Evolutionary conservation across 495 filamentous ascomycete species (phyloP), one percentile per base, ranked within the genome.

Genomic region (Penicillium odoratum): DNA sequence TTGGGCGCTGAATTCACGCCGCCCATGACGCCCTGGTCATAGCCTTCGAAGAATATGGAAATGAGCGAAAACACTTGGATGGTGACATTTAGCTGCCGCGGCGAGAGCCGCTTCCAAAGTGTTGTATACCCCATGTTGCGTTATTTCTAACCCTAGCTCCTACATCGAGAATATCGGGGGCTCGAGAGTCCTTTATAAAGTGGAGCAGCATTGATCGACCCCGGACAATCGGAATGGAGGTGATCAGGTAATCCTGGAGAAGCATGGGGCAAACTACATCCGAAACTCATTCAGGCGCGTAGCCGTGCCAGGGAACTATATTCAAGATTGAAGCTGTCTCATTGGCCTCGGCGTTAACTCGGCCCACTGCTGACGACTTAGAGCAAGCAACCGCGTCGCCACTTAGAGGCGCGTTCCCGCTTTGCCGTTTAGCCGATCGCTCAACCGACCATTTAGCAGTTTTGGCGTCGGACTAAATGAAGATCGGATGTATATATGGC

Each of bases 21-120:
- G 15, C 76, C 75, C 74, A 78, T 80, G 33, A 81, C 73, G n/a
- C 77, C 78, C 51, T 80, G 78, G 49, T 80, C 78, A 69, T 80
- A 81, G 21, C 81, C 80, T 57, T 36, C 33, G 67, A 82, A 81
- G 68, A 82, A 81, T 47, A 82, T 81, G 18, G 73, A 75, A 7
- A 81, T 65, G 13, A 78, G 68, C 21, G 76, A 80, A 50, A 83
- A 77, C 21, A 60, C 56, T 31, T 78, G 74, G 44, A 81, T 78
- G n/a, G 73, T 68, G 11, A 74, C 9, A 60, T 73, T 76, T 45
- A 79, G 64, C 58, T 77, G 69, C 8, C 64, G 60, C 36, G 73
- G 61, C 42, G 76, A 73, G 8, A 79, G 68, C 29, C 65, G 69
- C 56, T 68, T 68, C 77, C 74, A 80, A 7, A 77, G 43, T 7